Percentiles rank a stretch among this genome's conserved stretches.
Evolutionary conservation across 495 filamentous ascomycete species (phyloP).

Genomic region (Aspergillus indologenus): DNA sequence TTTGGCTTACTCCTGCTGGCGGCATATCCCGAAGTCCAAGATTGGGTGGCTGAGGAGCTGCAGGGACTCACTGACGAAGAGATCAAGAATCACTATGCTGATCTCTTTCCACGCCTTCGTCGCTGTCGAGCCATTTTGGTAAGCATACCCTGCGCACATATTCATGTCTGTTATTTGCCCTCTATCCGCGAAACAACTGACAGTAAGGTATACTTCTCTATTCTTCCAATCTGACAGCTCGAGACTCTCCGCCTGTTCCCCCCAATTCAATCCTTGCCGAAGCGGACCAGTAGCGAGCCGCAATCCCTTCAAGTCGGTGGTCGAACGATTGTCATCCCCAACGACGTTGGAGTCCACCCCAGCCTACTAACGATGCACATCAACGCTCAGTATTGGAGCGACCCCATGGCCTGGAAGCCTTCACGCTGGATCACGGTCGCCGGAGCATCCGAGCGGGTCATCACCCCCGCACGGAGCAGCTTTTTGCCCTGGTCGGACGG

Average conservation of each 20-base stretch:
- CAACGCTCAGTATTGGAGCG: conserved; percentile 1
- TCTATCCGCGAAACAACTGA: no score
- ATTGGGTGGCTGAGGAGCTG: conserved; percentile 39
- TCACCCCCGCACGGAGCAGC: neutral
- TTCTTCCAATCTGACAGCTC: no score
- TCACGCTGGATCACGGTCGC: neutral
- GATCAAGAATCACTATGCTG: neutral
- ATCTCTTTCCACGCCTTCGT: neutral
- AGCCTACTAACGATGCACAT: neutral
- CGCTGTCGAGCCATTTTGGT: conserved; percentile 1
- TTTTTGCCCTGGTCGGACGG: conserved; percentile 8
- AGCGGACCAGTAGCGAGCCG: conserved; percentile 1
- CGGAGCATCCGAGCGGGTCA: neutral
- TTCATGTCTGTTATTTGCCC: no score
- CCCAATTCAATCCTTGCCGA: neutral
- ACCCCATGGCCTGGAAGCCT: conserved; percentile 3
- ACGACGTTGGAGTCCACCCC: neutral
- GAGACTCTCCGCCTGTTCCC: conserved; percentile 6
- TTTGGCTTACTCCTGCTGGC: conserved; percentile 40
- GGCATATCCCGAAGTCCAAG: conserved; percentile 35
- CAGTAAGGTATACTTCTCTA: no score
- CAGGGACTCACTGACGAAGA: neutral
- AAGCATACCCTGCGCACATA: no score
- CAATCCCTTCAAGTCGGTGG: conserved; percentile 1
- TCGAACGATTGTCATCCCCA: neutral